Evolutionary conservation across 2,329 filamentous ascomycete genomes (phyloP), one percentile per base, ranked within the genome.

Genomic region (Talaromyces atroroseus): DNA sequence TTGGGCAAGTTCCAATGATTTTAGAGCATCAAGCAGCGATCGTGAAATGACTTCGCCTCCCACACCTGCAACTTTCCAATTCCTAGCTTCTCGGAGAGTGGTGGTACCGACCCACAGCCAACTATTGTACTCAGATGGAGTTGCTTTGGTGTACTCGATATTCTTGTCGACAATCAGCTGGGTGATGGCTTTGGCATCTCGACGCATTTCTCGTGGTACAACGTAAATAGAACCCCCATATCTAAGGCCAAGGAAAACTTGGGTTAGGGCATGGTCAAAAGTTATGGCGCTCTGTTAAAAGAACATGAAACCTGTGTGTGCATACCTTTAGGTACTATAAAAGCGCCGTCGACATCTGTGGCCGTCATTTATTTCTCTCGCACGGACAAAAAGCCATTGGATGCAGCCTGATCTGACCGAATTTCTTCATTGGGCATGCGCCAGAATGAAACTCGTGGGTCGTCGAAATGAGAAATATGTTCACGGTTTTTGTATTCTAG

Each of bases 91-190:
- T n/a, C 21, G 47, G 12, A 63, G 52, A 21, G 34, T 12, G 44
- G 59, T 50, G 24, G 54, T 45, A 2, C 58, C 60, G 16, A 60
- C 57, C 20, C 52, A 55, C 14, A 64, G 24, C 59, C 58, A 61
- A 16, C 48, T 52, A 2, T 45, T 38, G 48, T 64, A 64, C 53
- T 64, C 62, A 2, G 63, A 63, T 18, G 63, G 61, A 1, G 62
- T 63, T 12, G 57, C 58, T n/a, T 45, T 56, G 11, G 60, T 64
- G 49, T 55, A 61, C 2, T 58, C 62, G 45, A 65, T 58, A n/a
- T 53, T 34, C 2, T 64, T 45, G 10, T 54, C 20, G 3, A 32
- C 12, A 3, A 65, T 63, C 2, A 64, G 29, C 12, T 59, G 49
- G 10, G 60, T 52, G 1, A 64, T 51, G 29, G 50, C 21, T 21